Percentiles rank a stretch among this genome's conserved stretches.
phyloP scores from a whole-genome alignment of 129 eudicot species.

The Artemisia tridentata region DNA sequence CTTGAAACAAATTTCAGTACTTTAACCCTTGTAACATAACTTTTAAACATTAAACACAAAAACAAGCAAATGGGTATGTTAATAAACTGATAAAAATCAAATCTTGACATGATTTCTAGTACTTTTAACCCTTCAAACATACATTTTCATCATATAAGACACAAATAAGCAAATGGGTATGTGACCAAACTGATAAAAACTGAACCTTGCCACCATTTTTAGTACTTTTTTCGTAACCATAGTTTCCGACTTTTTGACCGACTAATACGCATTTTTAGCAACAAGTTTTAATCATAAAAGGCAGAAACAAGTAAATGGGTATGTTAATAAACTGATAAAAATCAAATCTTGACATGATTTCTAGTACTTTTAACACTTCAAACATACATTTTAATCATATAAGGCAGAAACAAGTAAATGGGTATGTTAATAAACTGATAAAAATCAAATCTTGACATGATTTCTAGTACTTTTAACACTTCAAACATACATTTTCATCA shows the following conservation, averaged over 20 bases:
- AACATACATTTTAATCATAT: too few species aligned
- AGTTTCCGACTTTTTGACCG: too few species aligned
- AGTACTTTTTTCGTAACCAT: too few species aligned
- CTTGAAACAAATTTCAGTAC: constrained; percentile 7
- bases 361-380: too few species aligned
- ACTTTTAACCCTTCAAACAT: not conserved
- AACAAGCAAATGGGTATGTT: constrained; percentile 13
- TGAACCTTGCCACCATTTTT: too few species aligned
- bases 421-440: not conserved
- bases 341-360: too few species aligned
- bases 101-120: not conserved
- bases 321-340: too few species aligned
- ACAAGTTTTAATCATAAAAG: not conserved
- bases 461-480: not conserved
- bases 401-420: too few species aligned
- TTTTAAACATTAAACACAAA: constrained; percentile 17
- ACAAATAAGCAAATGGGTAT: not conserved
- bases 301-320: not conserved
- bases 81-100: constrained; percentile 24
- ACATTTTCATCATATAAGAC: not conserved
- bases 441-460: not conserved
- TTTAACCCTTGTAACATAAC: not conserved
- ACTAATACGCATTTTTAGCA: not conserved
- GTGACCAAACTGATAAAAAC: not conserved
- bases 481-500: not conserved